Conservation (phyloP, 768 basidiomycete genomes). For the Calocybe indica region DNA sequence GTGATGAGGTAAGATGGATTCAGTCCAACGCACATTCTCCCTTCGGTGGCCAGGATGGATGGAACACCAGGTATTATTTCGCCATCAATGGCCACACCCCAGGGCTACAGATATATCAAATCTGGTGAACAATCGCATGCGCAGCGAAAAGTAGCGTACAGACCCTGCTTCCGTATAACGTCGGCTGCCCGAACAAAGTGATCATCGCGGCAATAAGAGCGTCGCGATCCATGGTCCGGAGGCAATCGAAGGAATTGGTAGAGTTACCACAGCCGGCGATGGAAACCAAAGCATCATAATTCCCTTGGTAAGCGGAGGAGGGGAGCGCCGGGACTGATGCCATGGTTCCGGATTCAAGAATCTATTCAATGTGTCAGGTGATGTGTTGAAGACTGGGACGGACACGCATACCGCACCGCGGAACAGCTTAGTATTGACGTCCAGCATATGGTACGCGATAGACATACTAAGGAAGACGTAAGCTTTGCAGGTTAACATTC, state of each 20-base stretch:
- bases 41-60: constrained; percentile 13
- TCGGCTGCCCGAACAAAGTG: constrained; percentile 10
- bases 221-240: constrained; percentile 11
- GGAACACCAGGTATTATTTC: constrained; percentile 14
- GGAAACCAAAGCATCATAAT: constrained; percentile 33
- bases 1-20: background rate
- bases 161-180: constrained; percentile 12
- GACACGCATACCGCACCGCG: constrained; percentile 23
- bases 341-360: constrained; percentile 35
- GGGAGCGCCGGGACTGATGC: constrained; percentile 22
- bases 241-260: constrained; percentile 21
- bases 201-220: constrained; percentile 12
- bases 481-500: background rate
- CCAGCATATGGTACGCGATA: constrained; percentile 30
- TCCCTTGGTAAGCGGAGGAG: constrained; percentile 21
- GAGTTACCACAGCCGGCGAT: constrained; percentile 22
- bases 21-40: constrained; percentile 10
- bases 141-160: background rate
- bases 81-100: constrained; percentile 13
- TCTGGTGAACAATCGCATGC: background rate
- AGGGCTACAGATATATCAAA: constrained; percentile 5
- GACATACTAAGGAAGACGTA: constrained; percentile 11
- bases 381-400: background rate
- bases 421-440: constrained; percentile 22
- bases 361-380: constrained; percentile 17